phyloP scores from a whole-genome alignment of 331 rosid species.

The Arachis monticola region DNA sequence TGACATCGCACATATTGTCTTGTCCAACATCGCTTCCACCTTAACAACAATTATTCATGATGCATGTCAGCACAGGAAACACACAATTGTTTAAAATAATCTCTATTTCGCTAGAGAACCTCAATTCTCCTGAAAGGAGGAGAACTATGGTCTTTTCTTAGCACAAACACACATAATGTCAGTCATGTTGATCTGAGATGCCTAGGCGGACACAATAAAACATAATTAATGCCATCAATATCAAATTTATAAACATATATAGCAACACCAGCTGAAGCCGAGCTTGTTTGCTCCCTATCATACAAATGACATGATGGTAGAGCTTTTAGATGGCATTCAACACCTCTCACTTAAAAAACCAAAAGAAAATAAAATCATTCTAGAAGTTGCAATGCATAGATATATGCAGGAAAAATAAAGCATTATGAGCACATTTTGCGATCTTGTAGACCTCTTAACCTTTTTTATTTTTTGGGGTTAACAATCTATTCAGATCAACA shows the following conservation, averaged over 20 bases:
- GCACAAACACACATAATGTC: background rate
- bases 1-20: conserved; percentile 93
- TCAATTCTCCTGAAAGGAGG: background rate
- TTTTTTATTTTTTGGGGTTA: background rate
- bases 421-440: background rate
- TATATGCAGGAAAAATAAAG: background rate
- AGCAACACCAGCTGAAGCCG: conserved; percentile 6
- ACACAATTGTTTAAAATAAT: background rate
- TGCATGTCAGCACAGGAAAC: conserved; percentile 27
- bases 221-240: background rate
- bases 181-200: conserved; percentile 5
- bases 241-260: conserved; percentile 1
- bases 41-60: conserved; percentile 40
- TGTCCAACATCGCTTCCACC: conserved; percentile 99
- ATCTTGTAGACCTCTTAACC: background rate
- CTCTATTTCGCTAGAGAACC: background rate
- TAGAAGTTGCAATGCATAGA: background rate
- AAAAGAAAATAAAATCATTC: background rate
- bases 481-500: background rate
- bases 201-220: conserved; percentile 1
- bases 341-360: background rate
- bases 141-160: background rate
- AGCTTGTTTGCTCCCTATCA: background rate
- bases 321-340: background rate
- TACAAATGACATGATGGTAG: background rate